A percentile compares a stretch with the other conserved stretches of the same genome.
These are phyloP conservation scores for Aspergillus ostianus DNA, from an alignment of 495 filamentous ascomycete species.

Conservation along the genomic window DNA sequence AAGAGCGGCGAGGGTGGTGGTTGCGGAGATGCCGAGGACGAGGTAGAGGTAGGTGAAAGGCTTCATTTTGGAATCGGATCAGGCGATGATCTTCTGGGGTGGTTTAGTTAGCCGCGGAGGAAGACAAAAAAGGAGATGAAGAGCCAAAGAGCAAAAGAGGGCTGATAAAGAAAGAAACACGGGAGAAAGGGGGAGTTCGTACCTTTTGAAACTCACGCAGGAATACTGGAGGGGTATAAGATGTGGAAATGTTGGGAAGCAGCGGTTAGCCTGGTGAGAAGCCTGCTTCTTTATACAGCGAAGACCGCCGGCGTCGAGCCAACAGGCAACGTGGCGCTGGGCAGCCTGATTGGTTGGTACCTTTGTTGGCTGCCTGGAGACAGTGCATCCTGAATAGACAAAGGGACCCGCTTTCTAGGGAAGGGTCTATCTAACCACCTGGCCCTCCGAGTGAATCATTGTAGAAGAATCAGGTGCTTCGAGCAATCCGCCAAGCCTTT, in stretches of 20 bases:
- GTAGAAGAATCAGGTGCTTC: too few relatives aligned
- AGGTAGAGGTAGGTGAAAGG: conserved; percentile 19
- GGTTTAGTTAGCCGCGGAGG: conserved; percentile 15
- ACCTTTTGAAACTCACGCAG: conserved; percentile 17
- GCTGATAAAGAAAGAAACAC: conserved; percentile 8
- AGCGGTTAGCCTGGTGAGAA: conserved; percentile 11
- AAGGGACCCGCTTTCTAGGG: conserved; percentile 12
- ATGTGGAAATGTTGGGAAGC: conserved; percentile 12
- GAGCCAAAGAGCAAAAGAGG: too few relatives aligned
- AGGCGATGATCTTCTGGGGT: conserved; percentile 14
- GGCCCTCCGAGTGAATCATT: too few relatives aligned
- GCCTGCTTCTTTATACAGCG: conserved; percentile 20
- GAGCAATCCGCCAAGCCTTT: too few relatives aligned
- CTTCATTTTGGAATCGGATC: conserved; percentile 21
- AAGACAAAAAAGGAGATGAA: background rate
- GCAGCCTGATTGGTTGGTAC: conserved; percentile 17
- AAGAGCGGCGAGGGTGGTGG: conserved; percentile 19
- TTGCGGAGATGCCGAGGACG: conserved; percentile 20
- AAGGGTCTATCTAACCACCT: conserved; percentile 13
- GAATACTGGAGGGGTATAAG: conserved; percentile 15
- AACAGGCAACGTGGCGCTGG: conserved; percentile 17
- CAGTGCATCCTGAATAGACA: conserved; percentile 17
- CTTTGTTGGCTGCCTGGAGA: conserved; percentile 19
- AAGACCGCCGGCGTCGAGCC: background rate
- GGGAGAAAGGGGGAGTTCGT: conserved; percentile 15